Evolutionary conservation across 345 rosid species (phyloP).

Genomic region (Mercurialis annua): DNA sequence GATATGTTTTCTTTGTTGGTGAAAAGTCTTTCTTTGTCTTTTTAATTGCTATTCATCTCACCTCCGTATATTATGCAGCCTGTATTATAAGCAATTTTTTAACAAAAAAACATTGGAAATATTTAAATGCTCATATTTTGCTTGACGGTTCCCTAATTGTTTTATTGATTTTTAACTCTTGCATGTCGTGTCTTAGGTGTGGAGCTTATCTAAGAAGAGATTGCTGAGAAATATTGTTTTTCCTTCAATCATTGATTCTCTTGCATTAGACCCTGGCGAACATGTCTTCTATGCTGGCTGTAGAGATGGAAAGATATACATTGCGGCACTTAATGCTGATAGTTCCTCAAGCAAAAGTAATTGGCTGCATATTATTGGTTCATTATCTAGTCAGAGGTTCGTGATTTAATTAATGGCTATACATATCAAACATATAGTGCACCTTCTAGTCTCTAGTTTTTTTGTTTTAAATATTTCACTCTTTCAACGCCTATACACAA

Average conservation of each 20-base stretch:
- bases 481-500: neutral
- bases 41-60: no score
- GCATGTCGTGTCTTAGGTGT: slow-evolving; percentile 43
- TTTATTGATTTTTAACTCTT: neutral
- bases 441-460: neutral
- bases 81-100: no score
- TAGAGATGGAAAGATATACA: slow-evolving; percentile 68
- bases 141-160: no score
- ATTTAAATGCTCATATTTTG: no score
- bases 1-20: no score
- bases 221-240: slow-evolving; percentile 59
- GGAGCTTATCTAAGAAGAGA: slow-evolving; percentile 72
- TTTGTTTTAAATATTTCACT: neutral
- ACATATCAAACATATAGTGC: neutral
- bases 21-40: no score
- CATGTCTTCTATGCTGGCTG: slow-evolving; percentile 83
- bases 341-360: slow-evolving; percentile 36
- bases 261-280: slow-evolving; percentile 83
- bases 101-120: no score
- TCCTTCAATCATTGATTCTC: slow-evolving; percentile 70
- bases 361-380: slow-evolving; percentile 60
- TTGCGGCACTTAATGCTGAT: slow-evolving; percentile 62
- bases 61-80: no score
- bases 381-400: slow-evolving; percentile 69
- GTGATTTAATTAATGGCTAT: neutral